Evolutionary conservation across 106 monocot genomes (phyloP), one percentile per base, ranked within the genome.

Genomic region (Acorus calamus): DNA sequence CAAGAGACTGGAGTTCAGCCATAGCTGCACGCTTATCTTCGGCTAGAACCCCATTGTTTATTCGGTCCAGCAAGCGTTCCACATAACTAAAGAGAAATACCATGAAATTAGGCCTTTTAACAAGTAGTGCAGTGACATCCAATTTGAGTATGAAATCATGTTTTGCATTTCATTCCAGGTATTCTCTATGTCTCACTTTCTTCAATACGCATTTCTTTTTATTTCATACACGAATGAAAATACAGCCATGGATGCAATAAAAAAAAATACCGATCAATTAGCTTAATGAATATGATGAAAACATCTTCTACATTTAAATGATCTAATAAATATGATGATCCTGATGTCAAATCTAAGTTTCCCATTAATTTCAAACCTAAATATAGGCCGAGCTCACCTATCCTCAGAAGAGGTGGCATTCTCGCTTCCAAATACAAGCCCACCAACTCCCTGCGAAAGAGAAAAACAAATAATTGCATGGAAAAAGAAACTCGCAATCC

Each of bases 21-120:
- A 92, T 77, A 61, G 98, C 92, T 67, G 79, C 71, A 73, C 85
- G 82, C 63, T 92, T 83, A 69, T 98, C 98, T 5, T 98, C 98
- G 54, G 92, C 80, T 55, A 82, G 73, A 3, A 81, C 83, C 50
- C 98, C 98, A 73, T 92, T 98, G 81, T 77, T 92, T 73, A 98
- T 92, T 10, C 98, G 82, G 64, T 92, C 98, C 43, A 98, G 83
- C 55, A 75, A 71, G 14, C 80, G 77, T 50, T 98, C 92, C 46
- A 98, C 88, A 60, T 92, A 73, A 76, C 98, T 98, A 60, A 56
- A 57, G n/a, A 45, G 57, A 10, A 49, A 51, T 65, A 58, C 7
- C 55, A 51, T 7, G n/a, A 59, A 53, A 44, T 7, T 14, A 43
- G 28, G 28, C 55, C 11, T 13, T 55, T 55, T 3, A 55, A 4